Evolutionary conservation across 345 rosid species (phyloP), one percentile per base, ranked within the genome.

Genomic region (Durio zibethinus): DNA sequence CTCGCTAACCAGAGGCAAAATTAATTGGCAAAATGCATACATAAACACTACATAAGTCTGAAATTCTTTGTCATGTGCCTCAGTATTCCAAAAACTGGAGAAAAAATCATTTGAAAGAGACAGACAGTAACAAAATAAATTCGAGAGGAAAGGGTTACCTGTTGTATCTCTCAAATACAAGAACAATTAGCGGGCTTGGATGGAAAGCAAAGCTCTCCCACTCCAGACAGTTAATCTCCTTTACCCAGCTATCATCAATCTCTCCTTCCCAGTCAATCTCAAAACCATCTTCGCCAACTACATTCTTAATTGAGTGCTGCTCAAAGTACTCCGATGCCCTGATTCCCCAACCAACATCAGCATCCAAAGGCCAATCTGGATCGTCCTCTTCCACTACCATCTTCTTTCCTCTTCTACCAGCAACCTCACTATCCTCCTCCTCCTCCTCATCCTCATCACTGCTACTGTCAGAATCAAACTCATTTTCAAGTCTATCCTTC

Each of bases 211-310:
- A 85, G 74, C 91, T 84, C 88, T 93, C 98, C 99, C 97, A 95
- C 56, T 93, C 97, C 57, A 95, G 74, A 82, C 96, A 93, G 16
- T 95, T 90, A 69, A 93, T 95, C 86, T 95, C 98, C 78, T 87
- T 82, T 18, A 93, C 93, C 96, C 98, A 95, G 61, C 76, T 85
- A 66, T 92, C 92, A 81, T 93, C 96, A 21, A 88, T 80, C 87
- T 93, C 98, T 10, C 93, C 94, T 89, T 93, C 99, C 99, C 96
- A 93, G 68, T 93, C 94, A 70, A 95, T 92, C 86, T 84, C 89
- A 27, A 71, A 60, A 45, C 97, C 99, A 21, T 89, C 99, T 78
- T 95, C 97, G 18, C 92, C 96, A 38, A 87, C 88, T 35, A 93
- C 89, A 83, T 93, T 95, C 89, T 82, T 91, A 76, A 95, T 91